These are phyloP conservation scores for Ilex aquifolium DNA, from an alignment of 257 asterid genomes.

Conservation along the genomic window DNA sequence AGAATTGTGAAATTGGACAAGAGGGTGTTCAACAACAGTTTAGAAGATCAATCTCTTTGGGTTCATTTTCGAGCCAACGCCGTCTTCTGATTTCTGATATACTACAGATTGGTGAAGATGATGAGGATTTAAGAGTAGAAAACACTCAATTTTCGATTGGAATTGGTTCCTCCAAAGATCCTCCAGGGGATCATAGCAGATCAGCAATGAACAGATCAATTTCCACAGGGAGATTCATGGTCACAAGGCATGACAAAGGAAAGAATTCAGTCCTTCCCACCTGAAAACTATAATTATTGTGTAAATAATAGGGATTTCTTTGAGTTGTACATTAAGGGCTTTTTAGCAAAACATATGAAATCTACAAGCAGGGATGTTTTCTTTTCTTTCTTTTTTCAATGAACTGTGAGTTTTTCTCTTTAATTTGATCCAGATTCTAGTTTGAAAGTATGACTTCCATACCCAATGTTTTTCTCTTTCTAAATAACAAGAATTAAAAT, in stretches of 20 bases:
- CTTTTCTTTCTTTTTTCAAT: too few species aligned
- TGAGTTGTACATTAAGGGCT: neutral
- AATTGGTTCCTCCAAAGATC: slow-evolving; percentile 29
- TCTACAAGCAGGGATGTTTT: too few species aligned
- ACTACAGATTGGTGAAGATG: slow-evolving; percentile 10
- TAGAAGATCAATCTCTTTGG: slow-evolving; percentile 39
- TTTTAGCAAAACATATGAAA: too few species aligned
- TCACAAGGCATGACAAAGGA: slow-evolving; percentile 33
- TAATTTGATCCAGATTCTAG: too few species aligned
- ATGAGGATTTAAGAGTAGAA: slow-evolving; percentile 18
- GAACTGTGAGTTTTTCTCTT: too few species aligned
- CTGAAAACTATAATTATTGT: slow-evolving; percentile 16
- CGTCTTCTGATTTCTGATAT: slow-evolving; percentile 19
- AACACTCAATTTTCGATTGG: slow-evolving; percentile 2
- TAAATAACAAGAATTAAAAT: too few species aligned
- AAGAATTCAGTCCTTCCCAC: slow-evolving; percentile 25
- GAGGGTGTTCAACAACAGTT: slow-evolving; percentile 15
- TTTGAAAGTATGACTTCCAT: too few species aligned
- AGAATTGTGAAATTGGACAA: slow-evolving; percentile 3
- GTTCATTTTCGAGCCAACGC: slow-evolving; percentile 25
- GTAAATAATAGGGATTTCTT: slow-evolving; percentile 3
- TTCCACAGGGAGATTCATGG: slow-evolving; percentile 41
- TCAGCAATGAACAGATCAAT: slow-evolving; percentile 38
- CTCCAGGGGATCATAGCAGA: slow-evolving; percentile 9
- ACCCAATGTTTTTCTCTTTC: too few species aligned